Percentiles rank a stretch among this genome's conserved stretches.
Evolutionary conservation across 164 flowering plant species (phyloP).

Genomic region (Stephania yunnanensis): DNA sequence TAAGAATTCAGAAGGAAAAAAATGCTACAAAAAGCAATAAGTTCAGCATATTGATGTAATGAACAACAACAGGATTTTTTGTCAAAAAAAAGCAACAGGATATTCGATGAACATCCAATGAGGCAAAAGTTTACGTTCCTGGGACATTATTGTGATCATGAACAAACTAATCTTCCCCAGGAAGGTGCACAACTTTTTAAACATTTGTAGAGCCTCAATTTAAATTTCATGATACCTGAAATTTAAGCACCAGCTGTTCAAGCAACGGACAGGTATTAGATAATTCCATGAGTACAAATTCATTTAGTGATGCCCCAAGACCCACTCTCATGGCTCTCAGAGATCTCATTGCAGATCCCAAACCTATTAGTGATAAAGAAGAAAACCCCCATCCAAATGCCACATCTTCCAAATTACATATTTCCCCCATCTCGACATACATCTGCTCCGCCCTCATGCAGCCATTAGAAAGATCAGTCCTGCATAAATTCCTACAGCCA

Average conservation of each 20-base stretch:
- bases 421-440: slow-evolving; percentile 33
- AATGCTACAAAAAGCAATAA: background rate
- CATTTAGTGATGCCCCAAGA: slow-evolving; percentile 64
- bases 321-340: slow-evolving; percentile 49
- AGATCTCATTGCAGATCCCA: slow-evolving; percentile 44
- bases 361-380: slow-evolving; percentile 34
- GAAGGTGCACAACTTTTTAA: background rate
- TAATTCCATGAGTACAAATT: slow-evolving; percentile 35
- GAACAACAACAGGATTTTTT: background rate
- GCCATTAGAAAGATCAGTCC: slow-evolving; percentile 11
- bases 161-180: background rate
- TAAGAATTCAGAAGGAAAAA: background rate
- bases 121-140: background rate
- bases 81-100: background rate
- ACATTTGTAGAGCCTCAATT: background rate
- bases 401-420: slow-evolving; percentile 49
- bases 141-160: background rate
- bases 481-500: slow-evolving; percentile 50
- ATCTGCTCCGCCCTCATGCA: slow-evolving; percentile 16
- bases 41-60: background rate
- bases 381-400: slow-evolving; percentile 77
- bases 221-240: slow-evolving; percentile 46
- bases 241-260: slow-evolving; percentile 52
- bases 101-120: background rate
- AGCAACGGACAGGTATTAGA: slow-evolving; percentile 53